Base-by-base conservation (phyloP, 257 asterid genomes). In the Eustoma russellianum region DNA sequence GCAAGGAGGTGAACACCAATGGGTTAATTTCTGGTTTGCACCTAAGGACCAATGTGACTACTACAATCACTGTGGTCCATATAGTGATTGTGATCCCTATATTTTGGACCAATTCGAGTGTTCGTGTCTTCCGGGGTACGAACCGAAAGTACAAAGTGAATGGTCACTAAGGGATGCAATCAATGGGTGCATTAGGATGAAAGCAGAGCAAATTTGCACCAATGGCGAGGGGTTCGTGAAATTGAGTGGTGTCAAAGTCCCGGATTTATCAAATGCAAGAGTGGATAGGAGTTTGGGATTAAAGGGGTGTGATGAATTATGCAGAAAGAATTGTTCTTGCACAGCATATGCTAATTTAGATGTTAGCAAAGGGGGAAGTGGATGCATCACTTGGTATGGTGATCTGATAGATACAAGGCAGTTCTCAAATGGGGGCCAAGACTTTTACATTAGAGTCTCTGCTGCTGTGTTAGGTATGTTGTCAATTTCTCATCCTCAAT, bases 311-410 rank as follows among this genome's bases (percentile, higher is more conserved):
- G 41, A 48, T 15, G 54, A 50, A 18, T 34, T 57, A 40, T 75
- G 81, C 63, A 54, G 60, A 46, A 53, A 61, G 40, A 67, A 70
- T 3, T 75, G 81, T 44, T 70, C 75, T 1, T 75, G 81, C 62
- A 60, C 52, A 13, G 75, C 66, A 17, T 75, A 63, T 45, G 51
- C 77, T 15, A 60, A 57, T 45, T 66, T 72, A 14, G 67, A 75
- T 41, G 54, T 71, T 17, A 71, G 66, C 55, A 59, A 13, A 6
- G 70, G 75, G 6, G 70, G 61, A 35, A 65, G 59, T 33, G 81
- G 81, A 45, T 75, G 81, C 70, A 17, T 75, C 52, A 53, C 65
- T 61, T 75, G 81, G 81, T 59, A 65, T 8, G 74, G 70, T 5
- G 63, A 61, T 18, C 48, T 75, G 64, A 34, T 19, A 33, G 81